Conservation (phyloP, 371 early-diverging fungal genomes). For the Haplosporangium sp. region DNA sequence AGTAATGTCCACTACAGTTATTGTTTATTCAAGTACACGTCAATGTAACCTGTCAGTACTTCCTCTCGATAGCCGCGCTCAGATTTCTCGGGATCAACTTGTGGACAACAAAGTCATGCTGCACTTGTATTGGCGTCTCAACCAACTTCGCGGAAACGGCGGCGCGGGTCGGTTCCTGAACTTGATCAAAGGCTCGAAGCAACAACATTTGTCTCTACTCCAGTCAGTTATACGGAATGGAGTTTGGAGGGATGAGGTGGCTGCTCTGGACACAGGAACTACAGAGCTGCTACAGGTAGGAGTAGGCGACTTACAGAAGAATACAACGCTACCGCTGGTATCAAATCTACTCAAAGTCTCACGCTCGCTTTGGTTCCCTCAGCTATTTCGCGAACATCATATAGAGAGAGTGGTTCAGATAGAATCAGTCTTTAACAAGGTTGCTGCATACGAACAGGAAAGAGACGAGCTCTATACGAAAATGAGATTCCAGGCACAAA, state of each 20-base stretch:
- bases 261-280: neutral
- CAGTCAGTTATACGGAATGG: neutral
- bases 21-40: neutral
- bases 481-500: conserved; percentile 28
- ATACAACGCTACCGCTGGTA: too few species aligned
- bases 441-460: conserved; percentile 26
- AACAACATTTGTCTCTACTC: neutral
- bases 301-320: neutral
- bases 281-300: conserved; percentile 24
- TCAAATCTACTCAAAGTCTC: too few species aligned
- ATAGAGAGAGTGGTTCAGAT: conserved; percentile 34
- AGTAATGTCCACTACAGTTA: too few species aligned
- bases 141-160: neutral
- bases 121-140: neutral
- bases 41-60: neutral
- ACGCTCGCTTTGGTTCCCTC: neutral
- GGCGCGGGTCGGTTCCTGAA: conserved; percentile 8
- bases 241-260: neutral
- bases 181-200: conserved; percentile 6
- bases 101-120: neutral
- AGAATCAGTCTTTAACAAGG: conserved; percentile 24
- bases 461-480: conserved; percentile 24
- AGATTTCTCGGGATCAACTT: neutral
- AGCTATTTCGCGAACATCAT: conserved; percentile 46
- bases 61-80: neutral